Evolutionary conservation across 2,329 filamentous ascomycete genomes (phyloP).

Genomic region (Colletotrichum sp.): DNA sequence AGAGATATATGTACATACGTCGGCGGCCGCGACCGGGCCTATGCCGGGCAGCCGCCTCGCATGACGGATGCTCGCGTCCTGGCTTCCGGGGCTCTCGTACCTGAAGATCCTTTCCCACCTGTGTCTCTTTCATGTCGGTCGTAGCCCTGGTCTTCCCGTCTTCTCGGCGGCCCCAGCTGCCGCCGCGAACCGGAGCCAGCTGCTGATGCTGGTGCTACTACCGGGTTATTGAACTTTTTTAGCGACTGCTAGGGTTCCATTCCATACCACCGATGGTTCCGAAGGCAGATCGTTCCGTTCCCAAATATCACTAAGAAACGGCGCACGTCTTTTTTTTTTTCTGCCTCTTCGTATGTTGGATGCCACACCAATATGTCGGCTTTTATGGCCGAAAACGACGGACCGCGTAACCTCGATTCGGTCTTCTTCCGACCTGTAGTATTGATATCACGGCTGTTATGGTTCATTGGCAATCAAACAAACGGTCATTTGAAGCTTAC

Average conservation of each 20-base stretch:
- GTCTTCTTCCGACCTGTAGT: not conserved
- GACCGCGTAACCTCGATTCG: not conserved
- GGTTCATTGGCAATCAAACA: not conserved
- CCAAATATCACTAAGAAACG: not conserved
- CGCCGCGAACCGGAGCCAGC: not conserved
- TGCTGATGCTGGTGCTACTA: not conserved
- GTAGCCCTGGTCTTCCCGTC: not conserved
- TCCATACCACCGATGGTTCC: not conserved
- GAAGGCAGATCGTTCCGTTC: not conserved
- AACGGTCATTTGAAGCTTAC: not conserved
- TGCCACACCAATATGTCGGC: not conserved
- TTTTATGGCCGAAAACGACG: not conserved
- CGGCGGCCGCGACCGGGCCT: not conserved
- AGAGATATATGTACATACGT: not conserved
- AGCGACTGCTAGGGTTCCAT: not conserved
- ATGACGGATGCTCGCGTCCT: not conserved
- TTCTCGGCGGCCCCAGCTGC: not conserved
- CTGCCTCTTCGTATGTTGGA: not conserved
- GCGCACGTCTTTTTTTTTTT: not conserved
- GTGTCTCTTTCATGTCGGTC: not conserved
- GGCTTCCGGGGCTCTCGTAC: not conserved
- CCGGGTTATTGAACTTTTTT: not conserved
- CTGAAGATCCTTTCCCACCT: conserved; percentile 10
- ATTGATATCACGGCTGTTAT: not conserved
- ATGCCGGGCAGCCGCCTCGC: not conserved